phyloP scores from a whole-genome alignment of 2,329 filamentous ascomycete genomes.

The Fusarium begoniae region DNA sequence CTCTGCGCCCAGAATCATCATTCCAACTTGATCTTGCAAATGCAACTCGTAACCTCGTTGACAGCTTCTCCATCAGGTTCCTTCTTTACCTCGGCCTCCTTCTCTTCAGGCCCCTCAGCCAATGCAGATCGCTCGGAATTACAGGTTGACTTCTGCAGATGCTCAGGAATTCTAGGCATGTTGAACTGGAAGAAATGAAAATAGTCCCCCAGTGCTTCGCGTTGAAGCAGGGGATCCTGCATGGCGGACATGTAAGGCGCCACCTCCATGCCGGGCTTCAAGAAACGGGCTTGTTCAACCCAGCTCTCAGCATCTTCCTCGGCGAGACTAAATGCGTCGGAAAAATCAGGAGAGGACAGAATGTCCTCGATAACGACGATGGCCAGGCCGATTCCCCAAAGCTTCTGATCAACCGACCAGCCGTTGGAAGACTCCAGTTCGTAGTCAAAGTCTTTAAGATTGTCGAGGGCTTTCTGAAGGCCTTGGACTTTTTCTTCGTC shows the following conservation, averaged over 20 bases:
- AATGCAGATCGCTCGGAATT: rapidly evolving
- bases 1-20: neutral
- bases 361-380: neutral
- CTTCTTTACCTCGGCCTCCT: neutral
- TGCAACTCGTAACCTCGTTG: neutral
- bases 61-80: rapidly evolving
- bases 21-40: neutral
- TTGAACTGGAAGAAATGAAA: neutral
- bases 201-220: neutral
- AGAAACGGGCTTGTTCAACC: neutral
- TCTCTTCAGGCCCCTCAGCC: neutral
- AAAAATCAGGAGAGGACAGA: neutral
- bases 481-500: neutral
- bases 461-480: neutral
- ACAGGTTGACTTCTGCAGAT: rapidly evolving
- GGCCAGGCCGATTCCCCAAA: neutral
- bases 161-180: neutral
- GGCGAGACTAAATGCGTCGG: neutral
- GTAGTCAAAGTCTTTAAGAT: neutral
- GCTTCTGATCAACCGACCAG: neutral
- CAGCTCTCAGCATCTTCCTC: neutral
- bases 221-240: neutral
- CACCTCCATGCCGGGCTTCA: neutral
- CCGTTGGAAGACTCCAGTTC: neutral
- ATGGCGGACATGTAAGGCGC: neutral